Evolutionary conservation across 2,329 filamentous ascomycete species (phyloP).

Genomic region (Cadophora gregata): DNA sequence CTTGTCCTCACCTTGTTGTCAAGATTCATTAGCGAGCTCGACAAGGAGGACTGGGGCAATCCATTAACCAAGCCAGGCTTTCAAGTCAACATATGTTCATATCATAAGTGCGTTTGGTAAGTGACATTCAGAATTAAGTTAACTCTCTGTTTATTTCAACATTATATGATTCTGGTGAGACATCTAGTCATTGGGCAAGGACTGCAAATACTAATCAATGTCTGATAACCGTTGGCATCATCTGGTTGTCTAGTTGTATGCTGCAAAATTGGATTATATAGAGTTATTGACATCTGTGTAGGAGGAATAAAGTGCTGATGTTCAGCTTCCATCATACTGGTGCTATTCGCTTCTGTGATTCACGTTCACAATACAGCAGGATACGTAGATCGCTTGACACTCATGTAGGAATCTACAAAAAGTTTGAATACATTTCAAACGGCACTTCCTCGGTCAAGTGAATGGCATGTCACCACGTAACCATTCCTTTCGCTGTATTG

Average conservation of each 20-base stretch:
- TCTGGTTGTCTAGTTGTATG: background rate
- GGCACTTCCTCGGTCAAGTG: too few relatives aligned
- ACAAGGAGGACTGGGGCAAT: background rate
- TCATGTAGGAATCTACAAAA: too few relatives aligned
- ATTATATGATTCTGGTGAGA: background rate
- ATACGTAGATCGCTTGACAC: too few relatives aligned
- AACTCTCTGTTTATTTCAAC: background rate
- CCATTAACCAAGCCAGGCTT: background rate
- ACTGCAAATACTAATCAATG: background rate
- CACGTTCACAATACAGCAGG: background rate
- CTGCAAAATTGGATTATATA: background rate
- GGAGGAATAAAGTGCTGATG: background rate
- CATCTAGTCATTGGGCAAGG: background rate
- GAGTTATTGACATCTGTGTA: background rate
- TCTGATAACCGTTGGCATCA: background rate
- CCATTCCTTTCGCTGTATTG: too few relatives aligned
- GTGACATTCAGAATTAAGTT: background rate
- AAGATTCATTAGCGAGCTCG: background rate
- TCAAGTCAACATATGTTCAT: background rate
- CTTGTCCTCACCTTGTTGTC: background rate
- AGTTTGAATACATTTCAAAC: too few relatives aligned
- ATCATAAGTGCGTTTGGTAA: background rate
- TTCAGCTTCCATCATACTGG: background rate
- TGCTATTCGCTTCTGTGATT: background rate
- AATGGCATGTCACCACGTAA: too few relatives aligned